Percentiles rank a stretch among this genome's conserved stretches.
Evolutionary conservation across 202 grass and related monocot species (phyloP).

Genomic region (Schoenoplectus tabernaemontani): DNA sequence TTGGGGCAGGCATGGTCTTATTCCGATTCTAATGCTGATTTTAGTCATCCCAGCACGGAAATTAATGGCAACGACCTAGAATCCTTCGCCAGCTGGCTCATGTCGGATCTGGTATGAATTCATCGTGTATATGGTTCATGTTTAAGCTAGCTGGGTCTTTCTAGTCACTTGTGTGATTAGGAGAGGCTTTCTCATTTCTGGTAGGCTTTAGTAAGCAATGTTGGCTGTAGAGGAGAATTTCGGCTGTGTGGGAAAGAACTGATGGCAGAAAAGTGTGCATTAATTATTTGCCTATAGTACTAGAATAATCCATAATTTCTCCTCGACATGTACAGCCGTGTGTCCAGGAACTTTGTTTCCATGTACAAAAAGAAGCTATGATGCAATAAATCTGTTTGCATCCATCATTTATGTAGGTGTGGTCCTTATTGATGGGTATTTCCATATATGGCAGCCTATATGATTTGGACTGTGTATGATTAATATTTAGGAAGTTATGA

Average conservation of each 20-base stretch:
- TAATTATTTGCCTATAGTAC: background rate
- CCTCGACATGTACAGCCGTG: background rate
- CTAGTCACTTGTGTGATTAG: background rate
- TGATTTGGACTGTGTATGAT: background rate
- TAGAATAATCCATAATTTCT: constrained; percentile 16
- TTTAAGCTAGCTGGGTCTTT: background rate
- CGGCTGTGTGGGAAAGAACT: background rate
- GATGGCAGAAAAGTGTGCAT: constrained; percentile 11
- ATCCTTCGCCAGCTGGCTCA: constrained; percentile 52
- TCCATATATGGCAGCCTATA: background rate
- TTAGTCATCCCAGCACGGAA: background rate
- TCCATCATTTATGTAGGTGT: background rate
- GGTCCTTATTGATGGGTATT: background rate
- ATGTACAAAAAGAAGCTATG: constrained; percentile 10
- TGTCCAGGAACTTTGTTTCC: background rate
- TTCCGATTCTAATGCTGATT: background rate
- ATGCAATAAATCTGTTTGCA: constrained; percentile 1
- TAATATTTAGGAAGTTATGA: background rate
- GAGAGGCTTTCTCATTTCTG: constrained; percentile 15
- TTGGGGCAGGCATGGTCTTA: constrained; percentile 28
- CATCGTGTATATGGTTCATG: background rate
- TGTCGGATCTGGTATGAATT: constrained; percentile 37
- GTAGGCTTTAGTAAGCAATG: background rate
- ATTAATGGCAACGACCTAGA: constrained; percentile 33
- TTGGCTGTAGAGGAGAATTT: background rate